These are phyloP conservation scores for Fistulifera solaris DNA, from an alignment of 108 stramenopile species.

Conservation along the genomic window DNA sequence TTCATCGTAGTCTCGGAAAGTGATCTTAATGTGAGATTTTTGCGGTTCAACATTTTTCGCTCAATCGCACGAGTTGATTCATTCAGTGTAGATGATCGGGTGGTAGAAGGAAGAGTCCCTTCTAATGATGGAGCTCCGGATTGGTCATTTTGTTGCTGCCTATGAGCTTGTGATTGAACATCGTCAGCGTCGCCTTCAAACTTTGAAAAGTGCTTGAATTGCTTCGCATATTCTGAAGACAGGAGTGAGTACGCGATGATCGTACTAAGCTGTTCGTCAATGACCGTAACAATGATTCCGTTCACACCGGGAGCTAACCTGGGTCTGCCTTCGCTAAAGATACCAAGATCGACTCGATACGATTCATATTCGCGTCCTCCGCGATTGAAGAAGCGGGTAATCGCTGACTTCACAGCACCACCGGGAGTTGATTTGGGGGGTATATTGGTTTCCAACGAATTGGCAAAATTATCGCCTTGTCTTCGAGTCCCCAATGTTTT, in stretches of 20 bases:
- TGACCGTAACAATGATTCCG: constrained; percentile 85
- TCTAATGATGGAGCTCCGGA: constrained; percentile 15
- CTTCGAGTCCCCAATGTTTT: constrained; percentile 30
- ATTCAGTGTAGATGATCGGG: no score
- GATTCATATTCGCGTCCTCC: constrained; percentile 76
- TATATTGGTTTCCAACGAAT: background rate
- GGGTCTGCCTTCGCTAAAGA: constrained; percentile 83
- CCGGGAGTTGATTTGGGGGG: constrained; percentile 15
- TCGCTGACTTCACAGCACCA: constrained; percentile 83
- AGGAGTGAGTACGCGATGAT: constrained; percentile 90
- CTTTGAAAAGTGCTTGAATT: constrained; percentile 51
- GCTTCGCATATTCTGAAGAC: constrained; percentile 71
- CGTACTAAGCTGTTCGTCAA: constrained; percentile 88
- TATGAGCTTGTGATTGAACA: no score
- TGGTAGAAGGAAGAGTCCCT: no score
- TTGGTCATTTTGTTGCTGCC: constrained; percentile 1
- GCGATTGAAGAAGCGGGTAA: constrained; percentile 81
- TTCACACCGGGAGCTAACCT: constrained; percentile 80
- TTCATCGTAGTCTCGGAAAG: constrained; percentile 85
- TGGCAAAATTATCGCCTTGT: background rate
- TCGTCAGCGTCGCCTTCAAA: no score
- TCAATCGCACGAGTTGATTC: constrained; percentile 12
- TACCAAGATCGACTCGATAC: constrained; percentile 79
- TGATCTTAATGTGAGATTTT: constrained; percentile 88
- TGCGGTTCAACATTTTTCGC: constrained; percentile 61